These are phyloP conservation scores for Pythium vanterpoolii DNA, from an alignment of 352 stramenopile genomes.

Conservation along the genomic window DNA sequence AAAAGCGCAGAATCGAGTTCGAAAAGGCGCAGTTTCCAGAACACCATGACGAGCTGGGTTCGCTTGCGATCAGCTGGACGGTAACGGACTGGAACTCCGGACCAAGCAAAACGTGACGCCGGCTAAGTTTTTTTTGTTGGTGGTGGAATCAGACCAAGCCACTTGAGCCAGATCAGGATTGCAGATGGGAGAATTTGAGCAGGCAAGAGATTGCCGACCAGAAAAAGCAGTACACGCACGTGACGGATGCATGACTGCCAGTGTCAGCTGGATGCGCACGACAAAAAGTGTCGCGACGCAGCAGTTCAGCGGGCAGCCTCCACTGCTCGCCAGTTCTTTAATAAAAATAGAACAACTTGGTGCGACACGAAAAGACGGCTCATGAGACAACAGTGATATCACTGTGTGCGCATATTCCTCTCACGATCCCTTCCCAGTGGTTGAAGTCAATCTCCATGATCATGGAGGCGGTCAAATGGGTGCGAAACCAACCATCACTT, in stretches of 20 bases:
- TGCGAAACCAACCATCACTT: not conserved
- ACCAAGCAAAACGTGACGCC: no score
- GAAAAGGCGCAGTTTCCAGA: not conserved
- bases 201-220: no score
- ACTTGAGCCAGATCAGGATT: not conserved
- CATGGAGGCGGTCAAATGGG: no score
- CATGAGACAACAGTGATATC: not conserved
- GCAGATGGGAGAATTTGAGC: no score
- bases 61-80: no score
- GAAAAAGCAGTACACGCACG: no score
- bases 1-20: no score
- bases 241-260: not conserved
- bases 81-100: not conserved
- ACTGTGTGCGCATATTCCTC: not conserved
- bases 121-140: slow-evolving; percentile 1
- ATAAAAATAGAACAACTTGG: no score
- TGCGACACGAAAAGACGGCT: not conserved
- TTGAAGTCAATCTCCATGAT: not conserved
- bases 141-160: not conserved
- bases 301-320: no score
- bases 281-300: no score
- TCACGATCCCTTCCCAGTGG: not conserved
- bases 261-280: not conserved
- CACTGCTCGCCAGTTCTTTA: not conserved
- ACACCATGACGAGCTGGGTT: no score